Evolutionary conservation across 495 filamentous ascomycete genomes (phyloP).

Genomic region (Aspergillus mulundensis): DNA sequence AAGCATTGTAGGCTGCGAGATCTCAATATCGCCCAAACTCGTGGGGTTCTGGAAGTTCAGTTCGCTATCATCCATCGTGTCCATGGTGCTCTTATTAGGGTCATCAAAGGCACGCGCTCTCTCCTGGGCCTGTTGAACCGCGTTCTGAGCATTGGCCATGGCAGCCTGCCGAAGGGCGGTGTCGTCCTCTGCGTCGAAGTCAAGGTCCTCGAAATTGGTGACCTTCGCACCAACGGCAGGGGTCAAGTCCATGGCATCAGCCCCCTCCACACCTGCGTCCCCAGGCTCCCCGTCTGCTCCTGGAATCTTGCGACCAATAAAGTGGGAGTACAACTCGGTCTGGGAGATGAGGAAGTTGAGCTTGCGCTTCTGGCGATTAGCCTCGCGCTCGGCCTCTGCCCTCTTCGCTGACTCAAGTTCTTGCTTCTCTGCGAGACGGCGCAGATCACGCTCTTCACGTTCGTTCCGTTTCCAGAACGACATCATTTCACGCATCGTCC

Average conservation of each 20-base stretch:
- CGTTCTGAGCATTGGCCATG: constrained; percentile 93
- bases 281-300: constrained; percentile 90
- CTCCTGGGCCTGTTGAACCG: constrained; percentile 90
- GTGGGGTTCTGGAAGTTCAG: constrained; percentile 99
- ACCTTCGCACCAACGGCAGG: constrained; percentile 60
- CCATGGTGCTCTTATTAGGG: constrained; percentile 52
- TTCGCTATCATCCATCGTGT: constrained; percentile 69
- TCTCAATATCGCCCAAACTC: constrained; percentile 86
- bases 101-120: constrained; percentile 85
- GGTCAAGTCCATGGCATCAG: constrained; percentile 23
- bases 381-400: constrained; percentile 94
- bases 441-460: constrained; percentile 89
- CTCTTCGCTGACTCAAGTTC: constrained; percentile 95
- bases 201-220: constrained; percentile 88
- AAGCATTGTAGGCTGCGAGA: constrained; percentile 91
- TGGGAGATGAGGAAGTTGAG: constrained; percentile 99
- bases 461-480: constrained; percentile 99
- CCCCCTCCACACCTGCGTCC: constrained; percentile 60
- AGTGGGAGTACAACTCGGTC: constrained; percentile 98
- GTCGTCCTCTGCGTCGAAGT: constrained; percentile 95
- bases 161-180: constrained; percentile 74
- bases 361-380: constrained; percentile 94
- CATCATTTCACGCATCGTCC: constrained; percentile 99
- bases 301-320: constrained; percentile 98
- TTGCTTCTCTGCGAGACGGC: constrained; percentile 90